Percentiles rank a stretch among this genome's conserved stretches.
phyloP scores from a whole-genome alignment of 345 rosid genomes.

The Populus pruinosa region DNA sequence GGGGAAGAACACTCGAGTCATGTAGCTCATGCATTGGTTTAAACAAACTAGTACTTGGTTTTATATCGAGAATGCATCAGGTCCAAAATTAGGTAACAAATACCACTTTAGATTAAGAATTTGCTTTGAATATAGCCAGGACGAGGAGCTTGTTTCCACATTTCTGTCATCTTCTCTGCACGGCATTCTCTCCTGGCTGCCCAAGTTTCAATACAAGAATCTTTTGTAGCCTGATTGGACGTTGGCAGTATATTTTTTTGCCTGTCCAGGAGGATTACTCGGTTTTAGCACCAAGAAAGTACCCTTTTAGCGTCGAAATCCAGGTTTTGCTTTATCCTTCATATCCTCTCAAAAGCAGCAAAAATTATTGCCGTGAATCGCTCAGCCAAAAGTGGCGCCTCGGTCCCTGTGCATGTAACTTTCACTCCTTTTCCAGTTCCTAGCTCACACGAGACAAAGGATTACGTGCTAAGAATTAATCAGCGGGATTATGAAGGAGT shows the following conservation, averaged over 20 bases:
- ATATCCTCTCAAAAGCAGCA: slow-evolving; percentile 2
- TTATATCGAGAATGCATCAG: neutral
- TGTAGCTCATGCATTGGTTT: neutral
- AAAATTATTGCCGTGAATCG: neutral
- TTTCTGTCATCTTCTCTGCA: neutral
- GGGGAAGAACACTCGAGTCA: neutral
- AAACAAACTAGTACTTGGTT: neutral
- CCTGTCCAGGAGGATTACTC: neutral
- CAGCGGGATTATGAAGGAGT: neutral
- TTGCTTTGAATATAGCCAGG: no score
- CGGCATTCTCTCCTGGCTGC: neutral
- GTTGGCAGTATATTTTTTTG: neutral
- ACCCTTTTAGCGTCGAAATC: neutral
- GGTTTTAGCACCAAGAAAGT: neutral
- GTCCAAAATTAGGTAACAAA: neutral
- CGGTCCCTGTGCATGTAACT: neutral
- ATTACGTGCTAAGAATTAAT: neutral
- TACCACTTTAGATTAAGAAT: neutral
- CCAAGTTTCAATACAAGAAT: neutral
- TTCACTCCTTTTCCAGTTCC: neutral
- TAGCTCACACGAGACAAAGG: neutral
- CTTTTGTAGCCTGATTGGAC: neutral
- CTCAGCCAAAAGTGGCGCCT: neutral
- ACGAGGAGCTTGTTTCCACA: neutral
- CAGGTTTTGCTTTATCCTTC: neutral